These are phyloP conservation scores for Paraphaeosphaeria minitans DNA, from an alignment of 2,329 filamentous ascomycete species.

Conservation along the genomic window DNA sequence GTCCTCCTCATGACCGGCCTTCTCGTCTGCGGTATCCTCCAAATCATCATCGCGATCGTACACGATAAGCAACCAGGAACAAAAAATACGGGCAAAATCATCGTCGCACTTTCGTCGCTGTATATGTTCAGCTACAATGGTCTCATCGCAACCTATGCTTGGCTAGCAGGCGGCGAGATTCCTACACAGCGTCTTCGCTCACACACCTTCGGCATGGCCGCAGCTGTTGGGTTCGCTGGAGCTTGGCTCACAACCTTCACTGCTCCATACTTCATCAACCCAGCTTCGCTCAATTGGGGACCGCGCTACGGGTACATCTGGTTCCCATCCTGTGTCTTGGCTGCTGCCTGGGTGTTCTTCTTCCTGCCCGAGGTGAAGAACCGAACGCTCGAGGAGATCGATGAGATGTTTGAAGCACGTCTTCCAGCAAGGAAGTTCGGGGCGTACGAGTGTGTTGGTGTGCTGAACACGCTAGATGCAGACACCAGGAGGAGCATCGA, in stretches of 20 bases:
- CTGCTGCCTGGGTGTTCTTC: constrained; percentile 45
- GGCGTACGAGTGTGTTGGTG: constrained; percentile 43
- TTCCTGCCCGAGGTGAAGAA: constrained; percentile 61
- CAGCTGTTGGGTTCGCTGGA: constrained; percentile 58
- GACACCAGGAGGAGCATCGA: constrained; percentile 30
- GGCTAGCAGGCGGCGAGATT: constrained; percentile 62
- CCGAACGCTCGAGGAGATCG: constrained; percentile 60
- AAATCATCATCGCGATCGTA: constrained; percentile 60
- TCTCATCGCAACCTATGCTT: constrained; percentile 62
- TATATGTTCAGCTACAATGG: constrained; percentile 62
- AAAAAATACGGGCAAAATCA: constrained; percentile 50
- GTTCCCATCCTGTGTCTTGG: constrained; percentile 47
- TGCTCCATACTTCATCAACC: constrained; percentile 65
- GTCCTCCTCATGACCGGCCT: constrained; percentile 60
- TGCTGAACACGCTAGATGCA: constrained; percentile 18
- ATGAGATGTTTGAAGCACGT: constrained; percentile 57
- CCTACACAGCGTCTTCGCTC: constrained; percentile 62
- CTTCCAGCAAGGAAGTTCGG: constrained; percentile 53
- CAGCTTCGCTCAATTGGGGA: constrained; percentile 59
- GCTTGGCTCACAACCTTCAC: constrained; percentile 64
- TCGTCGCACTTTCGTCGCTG: constrained; percentile 59
- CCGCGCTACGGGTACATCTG: constrained; percentile 64
- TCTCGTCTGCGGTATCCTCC: constrained; percentile 58
- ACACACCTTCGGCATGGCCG: constrained; percentile 62
- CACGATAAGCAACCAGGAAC: constrained; percentile 53